Conservation (phyloP, 352 stramenopile species). For the Globisporangium mamillatum region DNA sequence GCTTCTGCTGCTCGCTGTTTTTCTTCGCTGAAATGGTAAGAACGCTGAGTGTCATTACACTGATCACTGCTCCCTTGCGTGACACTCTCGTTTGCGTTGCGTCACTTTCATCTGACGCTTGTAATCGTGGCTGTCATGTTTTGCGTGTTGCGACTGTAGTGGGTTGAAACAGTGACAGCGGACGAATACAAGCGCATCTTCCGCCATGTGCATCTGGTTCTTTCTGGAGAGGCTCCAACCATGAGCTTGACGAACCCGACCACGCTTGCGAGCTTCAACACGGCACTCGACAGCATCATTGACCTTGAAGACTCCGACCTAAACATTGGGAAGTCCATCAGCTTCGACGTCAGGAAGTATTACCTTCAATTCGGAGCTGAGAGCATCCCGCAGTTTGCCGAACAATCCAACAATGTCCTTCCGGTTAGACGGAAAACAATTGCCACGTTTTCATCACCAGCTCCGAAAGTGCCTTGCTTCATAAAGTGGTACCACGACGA, state of each 20-base stretch:
- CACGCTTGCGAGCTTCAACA: slow-evolving; percentile 33
- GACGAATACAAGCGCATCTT: slow-evolving; percentile 43
- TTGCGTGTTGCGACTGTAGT: slow-evolving; percentile 15
- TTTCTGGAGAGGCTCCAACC: slow-evolving; percentile 17
- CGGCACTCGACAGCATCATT: slow-evolving; percentile 28
- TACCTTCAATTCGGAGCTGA: slow-evolving; percentile 24
- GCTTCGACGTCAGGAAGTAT: slow-evolving; percentile 35
- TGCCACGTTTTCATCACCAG: background rate
- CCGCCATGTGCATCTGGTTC: slow-evolving; percentile 23
- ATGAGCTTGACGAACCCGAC: slow-evolving; percentile 28
- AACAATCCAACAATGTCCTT: background rate
- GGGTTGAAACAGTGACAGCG: slow-evolving; percentile 35
- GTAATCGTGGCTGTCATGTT: background rate
- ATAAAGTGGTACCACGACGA: slow-evolving; percentile 15
- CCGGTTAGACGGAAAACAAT: slow-evolving; percentile 1
- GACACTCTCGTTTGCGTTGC: background rate
- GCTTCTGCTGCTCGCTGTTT: slow-evolving; percentile 63
- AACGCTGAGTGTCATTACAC: background rate
- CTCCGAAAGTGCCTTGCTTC: slow-evolving; percentile 5
- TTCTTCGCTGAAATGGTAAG: slow-evolving; percentile 56
- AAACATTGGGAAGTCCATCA: slow-evolving; percentile 42
- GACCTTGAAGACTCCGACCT: slow-evolving; percentile 30
- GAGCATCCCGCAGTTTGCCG: background rate
- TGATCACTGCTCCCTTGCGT: background rate
- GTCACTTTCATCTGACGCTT: background rate